Base-by-base conservation (phyloP, 2,329 filamentous ascomycete genomes). In the Sarocladiaceae sp. region DNA sequence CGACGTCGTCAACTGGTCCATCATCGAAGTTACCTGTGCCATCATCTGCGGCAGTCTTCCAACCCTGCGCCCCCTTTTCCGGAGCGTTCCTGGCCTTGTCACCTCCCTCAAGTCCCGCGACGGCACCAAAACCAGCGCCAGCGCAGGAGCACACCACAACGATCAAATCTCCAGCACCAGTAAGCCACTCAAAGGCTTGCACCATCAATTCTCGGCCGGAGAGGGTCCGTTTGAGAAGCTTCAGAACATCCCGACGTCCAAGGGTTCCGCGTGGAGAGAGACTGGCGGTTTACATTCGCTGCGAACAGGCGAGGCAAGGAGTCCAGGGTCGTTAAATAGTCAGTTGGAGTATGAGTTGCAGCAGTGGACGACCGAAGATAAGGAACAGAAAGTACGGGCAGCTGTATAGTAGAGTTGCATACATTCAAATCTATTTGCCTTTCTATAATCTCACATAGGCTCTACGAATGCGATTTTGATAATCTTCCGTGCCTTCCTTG, bases 1-100 rank as follows among this genome's bases (percentile, higher is more conserved):
- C 35, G 61, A 66, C 37, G 54, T 66, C 4, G 57, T 66, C 2
- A 60, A 64, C 22, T 69, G 66, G 66, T 65, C 63, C 20, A 54
- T 60, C 12, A 61, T 66, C 33, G 65, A 68, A 52, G 57, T 57
- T 15, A 62, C 61, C 36, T 59, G 63, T 8, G 72, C 70, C 12
- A 72, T 76, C n/a, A 64, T 66, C 26, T 73, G 65, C 6, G 72
- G 71, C 39, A 74, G 71, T 49, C 68, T 74, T 1, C 64, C 65
- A 4, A 66, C 71, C 15, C 69, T 64, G 2, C 73, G 70, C 0
- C 74, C 68, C 12, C 67, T 75, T n/a, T 36, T 36, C 33, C 7
- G 33, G 18, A 36, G 18, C 6, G 33, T 36, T 36, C 33, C 33
- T 5, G 33, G 33, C 15, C 33, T 36, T 17, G 12, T 36, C 18